phyloP scores from a whole-genome alignment of 2,329 filamentous ascomycete genomes.

The Byssothecium circinans region DNA sequence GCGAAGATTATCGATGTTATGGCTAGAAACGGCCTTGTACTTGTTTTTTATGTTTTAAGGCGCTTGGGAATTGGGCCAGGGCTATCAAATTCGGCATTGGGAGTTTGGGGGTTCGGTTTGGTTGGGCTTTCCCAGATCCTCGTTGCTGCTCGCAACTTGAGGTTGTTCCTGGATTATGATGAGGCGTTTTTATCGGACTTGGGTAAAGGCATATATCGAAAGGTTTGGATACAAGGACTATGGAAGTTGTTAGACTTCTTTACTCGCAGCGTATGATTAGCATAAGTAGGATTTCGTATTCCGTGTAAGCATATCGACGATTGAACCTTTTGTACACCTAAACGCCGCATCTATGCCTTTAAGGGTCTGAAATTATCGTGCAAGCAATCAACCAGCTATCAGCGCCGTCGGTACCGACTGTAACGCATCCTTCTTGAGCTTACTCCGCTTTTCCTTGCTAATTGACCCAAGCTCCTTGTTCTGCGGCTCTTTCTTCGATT shows the following conservation, averaged over 20 bases:
- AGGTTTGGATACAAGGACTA: too few relatives aligned
- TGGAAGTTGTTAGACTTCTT: too few relatives aligned
- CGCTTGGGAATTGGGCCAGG: too few relatives aligned
- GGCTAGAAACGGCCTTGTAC: too few relatives aligned
- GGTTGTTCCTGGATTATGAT: too few relatives aligned
- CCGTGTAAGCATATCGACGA: not conserved
- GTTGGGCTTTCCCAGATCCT: not conserved
- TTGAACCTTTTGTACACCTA: slow-evolving; percentile 1
- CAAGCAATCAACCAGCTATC: slow-evolving; percentile 24
- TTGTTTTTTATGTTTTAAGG: too few relatives aligned
- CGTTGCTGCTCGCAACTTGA: too few relatives aligned
- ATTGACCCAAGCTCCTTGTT: slow-evolving; percentile 31
- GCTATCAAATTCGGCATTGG: not conserved
- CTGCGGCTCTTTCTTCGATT: slow-evolving; percentile 36
- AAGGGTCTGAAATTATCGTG: not conserved
- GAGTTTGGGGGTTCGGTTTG: not conserved
- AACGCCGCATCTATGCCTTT: not conserved
- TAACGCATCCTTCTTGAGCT: slow-evolving; percentile 53
- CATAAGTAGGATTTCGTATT: slow-evolving; percentile 1
- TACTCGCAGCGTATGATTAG: not conserved
- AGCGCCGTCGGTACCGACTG: slow-evolving; percentile 45
- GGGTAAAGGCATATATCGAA: too few relatives aligned
- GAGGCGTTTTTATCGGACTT: too few relatives aligned
- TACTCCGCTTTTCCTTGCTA: slow-evolving; percentile 53
- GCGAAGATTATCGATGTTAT: too few relatives aligned